A percentile compares a stretch with the other conserved stretches of the same genome.
Conservation (phyloP, 768 basidiomycete genomes). For the Termitomyces sp. region DNA sequence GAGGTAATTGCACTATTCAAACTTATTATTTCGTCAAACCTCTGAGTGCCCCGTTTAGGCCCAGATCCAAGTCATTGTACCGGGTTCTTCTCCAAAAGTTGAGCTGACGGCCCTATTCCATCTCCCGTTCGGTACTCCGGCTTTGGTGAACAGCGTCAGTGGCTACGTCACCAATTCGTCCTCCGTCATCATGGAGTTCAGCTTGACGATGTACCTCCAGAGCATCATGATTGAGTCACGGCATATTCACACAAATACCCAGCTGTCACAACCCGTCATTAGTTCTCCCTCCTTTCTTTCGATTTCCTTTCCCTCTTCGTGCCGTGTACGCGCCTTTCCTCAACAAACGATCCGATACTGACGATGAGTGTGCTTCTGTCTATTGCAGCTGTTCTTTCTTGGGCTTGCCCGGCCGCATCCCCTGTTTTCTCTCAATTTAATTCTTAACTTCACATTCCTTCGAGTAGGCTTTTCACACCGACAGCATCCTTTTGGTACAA, state of each 20-base stretch:
- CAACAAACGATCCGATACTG: not conserved
- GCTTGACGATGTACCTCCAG: conserved; percentile 9
- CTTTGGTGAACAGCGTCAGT: not conserved
- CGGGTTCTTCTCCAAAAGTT: not conserved
- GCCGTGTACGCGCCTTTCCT: conserved; percentile 27
- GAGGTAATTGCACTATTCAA: not conserved
- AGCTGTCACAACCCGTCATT: not conserved
- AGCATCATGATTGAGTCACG: conserved; percentile 11
- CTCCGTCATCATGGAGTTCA: too few relatives aligned
- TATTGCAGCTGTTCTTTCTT: conserved; percentile 36
- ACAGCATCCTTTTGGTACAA: conserved; percentile 25
- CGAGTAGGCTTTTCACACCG: conserved; percentile 36
- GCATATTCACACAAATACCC: conserved; percentile 28
- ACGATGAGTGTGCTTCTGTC: conserved; percentile 1
- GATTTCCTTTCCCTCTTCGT: conserved; percentile 24
- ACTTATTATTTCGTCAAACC: not conserved
- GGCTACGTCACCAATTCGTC: not conserved
- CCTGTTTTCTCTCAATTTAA: conserved; percentile 34
- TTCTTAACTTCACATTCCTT: conserved; percentile 29
- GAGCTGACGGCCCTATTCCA: not conserved
- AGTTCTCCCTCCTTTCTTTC: conserved; percentile 20
- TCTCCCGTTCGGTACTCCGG: not conserved
- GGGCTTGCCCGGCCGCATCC: conserved; percentile 73
- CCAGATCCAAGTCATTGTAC: not conserved
- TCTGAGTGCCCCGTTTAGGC: not conserved